Evolutionary conservation across 345 rosid species (phyloP).

Genomic region (Aquilaria sinensis): DNA sequence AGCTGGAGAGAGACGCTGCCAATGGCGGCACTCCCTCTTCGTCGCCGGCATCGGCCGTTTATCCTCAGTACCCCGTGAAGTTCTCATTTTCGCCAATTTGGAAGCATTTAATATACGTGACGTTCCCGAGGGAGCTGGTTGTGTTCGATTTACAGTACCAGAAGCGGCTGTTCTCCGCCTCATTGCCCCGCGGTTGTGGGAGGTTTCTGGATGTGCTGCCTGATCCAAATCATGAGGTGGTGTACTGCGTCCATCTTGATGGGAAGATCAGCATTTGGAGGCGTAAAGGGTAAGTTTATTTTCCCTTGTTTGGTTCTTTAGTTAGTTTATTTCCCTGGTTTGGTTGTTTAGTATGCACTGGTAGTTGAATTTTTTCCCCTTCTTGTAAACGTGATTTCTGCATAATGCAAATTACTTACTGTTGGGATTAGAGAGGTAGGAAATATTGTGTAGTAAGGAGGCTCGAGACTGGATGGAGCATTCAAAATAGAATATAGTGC

Average conservation of each 20-base stretch:
- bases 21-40: constrained; percentile 31
- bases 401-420: too few species aligned
- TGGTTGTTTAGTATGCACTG: too few species aligned
- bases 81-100: constrained; percentile 77
- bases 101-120: constrained; percentile 66
- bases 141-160: constrained; percentile 86
- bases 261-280: constrained; percentile 94
- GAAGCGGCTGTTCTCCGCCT: constrained; percentile 42
- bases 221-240: constrained; percentile 70
- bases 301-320: too few species aligned
- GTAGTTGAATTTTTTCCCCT: too few species aligned
- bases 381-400: too few species aligned
- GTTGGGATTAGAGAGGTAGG: too few species aligned
- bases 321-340: too few species aligned
- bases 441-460: too few species aligned
- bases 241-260: constrained; percentile 86
- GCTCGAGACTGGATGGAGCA: too few species aligned
- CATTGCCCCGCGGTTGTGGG: constrained; percentile 83
- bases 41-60: constrained; percentile 72
- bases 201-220: constrained; percentile 87
- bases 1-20: constrained; percentile 60
- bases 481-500: too few species aligned
- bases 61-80: constrained; percentile 57
- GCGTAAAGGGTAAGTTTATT: constrained; percentile 62
- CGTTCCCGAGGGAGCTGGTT: constrained; percentile 89